phyloP scores from a whole-genome alignment of 176 grass and related monocot species.

The Dactylis glomerata region DNA sequence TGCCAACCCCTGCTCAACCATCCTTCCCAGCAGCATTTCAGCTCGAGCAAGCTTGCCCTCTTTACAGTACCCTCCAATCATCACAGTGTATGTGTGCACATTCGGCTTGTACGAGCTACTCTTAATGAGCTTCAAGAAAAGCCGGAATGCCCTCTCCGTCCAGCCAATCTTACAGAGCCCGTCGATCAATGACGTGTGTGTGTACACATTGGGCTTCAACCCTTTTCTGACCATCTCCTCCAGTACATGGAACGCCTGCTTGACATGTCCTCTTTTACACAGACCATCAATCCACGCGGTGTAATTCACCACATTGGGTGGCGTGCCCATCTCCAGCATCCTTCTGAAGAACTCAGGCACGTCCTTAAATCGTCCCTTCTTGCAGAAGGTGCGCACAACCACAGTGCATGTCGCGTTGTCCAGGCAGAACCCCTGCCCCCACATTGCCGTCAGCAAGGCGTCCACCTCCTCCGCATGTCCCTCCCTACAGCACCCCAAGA shows the following conservation, averaged over 20 bases:
- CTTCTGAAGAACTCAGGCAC: constrained; percentile 49
- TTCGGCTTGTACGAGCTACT: constrained; percentile 83
- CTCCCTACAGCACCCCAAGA: constrained; percentile 54
- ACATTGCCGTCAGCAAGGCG: constrained; percentile 44
- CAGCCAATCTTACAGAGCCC: constrained; percentile 95
- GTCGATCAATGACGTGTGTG: constrained; percentile 65
- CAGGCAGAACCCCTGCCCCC: constrained; percentile 37
- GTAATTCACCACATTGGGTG: constrained; percentile 83
- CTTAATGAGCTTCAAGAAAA: constrained; percentile 87
- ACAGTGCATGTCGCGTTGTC: constrained; percentile 69
- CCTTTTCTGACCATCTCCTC: constrained; percentile 80
- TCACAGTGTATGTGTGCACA: constrained; percentile 76
- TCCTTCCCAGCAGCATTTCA: constrained; percentile 81
- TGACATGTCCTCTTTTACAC: constrained; percentile 61
- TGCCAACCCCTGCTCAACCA: constrained; percentile 62
- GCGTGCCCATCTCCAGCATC: constrained; percentile 43
- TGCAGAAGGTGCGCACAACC: constrained; percentile 51
- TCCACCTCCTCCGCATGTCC: constrained; percentile 33
- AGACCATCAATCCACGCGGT: constrained; percentile 64
- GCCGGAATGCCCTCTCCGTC: constrained; percentile 73
- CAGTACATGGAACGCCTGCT: constrained; percentile 83
- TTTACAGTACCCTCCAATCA: constrained; percentile 85
- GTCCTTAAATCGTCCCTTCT: constrained; percentile 46
- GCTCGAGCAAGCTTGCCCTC: constrained; percentile 78
- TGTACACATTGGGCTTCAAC: constrained; percentile 84